Evolutionary conservation across 2,329 filamentous ascomycete species (phyloP), one percentile per base, ranked within the genome.

Genomic region (Colletotrichum sojae): DNA sequence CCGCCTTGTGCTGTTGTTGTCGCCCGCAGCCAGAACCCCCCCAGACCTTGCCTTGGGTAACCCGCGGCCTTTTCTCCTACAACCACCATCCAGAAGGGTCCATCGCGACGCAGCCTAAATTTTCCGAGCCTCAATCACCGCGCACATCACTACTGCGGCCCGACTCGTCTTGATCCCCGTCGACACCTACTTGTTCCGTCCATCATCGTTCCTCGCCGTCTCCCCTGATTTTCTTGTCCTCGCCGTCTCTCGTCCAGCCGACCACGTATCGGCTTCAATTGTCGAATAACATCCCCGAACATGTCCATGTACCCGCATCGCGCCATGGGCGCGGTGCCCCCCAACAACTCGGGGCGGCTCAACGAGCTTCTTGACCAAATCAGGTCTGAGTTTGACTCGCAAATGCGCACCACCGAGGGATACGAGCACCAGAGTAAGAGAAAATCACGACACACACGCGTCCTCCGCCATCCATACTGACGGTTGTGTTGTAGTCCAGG

Each of bases 371-470:
- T 99, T 77, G 95, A 98, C 66, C 92, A 94, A 79, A 90, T 99
- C 75, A 91, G 95, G 78, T 88, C 90, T 77, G 96, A 99, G 82
- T 98, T 98, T 75, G 95, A 98, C 73, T 91, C 87, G 70, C 93
- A 97, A 80, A 88, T 91, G 75, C 90, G 93, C 73, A 90, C 93
- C 75, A 92, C 90, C 73, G 94, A 94, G 79, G 93, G 94, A 75
- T 97, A 94, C 79, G 95, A 99, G 79, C 93, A 95, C 80, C 94
- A 97, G 80, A 92, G 95, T 98, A 90, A 86, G 94, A 90, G 70
- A 71, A 65, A 15, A 31, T 20, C 43, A 49, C 54, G 20, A 51
- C 27, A 63, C n/a, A 31, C 20, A 25, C 6, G 45, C 45, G 13
- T 18, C 8, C 10, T 36, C 10, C n/a, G 22, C 56, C 31, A 45